These are phyloP conservation scores for Moniliella sp. DNA, from an alignment of 1,284 basidiomycete genomes.

Conservation along the genomic window DNA sequence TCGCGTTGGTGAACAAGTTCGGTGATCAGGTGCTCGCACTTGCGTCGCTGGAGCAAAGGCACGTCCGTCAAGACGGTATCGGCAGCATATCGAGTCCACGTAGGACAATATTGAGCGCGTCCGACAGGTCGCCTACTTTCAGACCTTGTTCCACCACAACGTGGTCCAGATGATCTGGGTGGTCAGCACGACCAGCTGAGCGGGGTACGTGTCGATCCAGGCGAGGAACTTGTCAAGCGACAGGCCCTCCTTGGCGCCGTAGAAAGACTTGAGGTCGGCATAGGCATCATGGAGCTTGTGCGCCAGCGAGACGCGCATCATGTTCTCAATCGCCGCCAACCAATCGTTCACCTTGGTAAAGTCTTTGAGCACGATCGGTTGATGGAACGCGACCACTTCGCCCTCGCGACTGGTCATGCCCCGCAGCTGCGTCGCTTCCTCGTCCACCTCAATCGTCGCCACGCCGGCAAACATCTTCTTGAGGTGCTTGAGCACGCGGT, in stretches of 20 bases:
- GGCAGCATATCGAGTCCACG: slow-evolving; percentile 78
- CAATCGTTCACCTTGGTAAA: slow-evolving; percentile 96
- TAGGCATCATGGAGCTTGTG: slow-evolving; percentile 57
- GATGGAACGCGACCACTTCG: slow-evolving; percentile 65
- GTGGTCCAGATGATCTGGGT: slow-evolving; percentile 82
- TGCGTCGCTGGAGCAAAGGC: slow-evolving; percentile 64
- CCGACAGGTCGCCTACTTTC: slow-evolving; percentile 44
- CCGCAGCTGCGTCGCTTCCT: slow-evolving; percentile 22
- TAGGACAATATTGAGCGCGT: slow-evolving; percentile 52
- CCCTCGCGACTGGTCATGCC: slow-evolving; percentile 47
- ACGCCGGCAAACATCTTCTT: slow-evolving; percentile 99
- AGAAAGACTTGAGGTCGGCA: slow-evolving; percentile 58
- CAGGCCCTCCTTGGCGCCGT: slow-evolving; percentile 41
- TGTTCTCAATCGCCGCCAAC: slow-evolving; percentile 71
- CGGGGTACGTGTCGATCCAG: slow-evolving; percentile 83
- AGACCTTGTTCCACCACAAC: slow-evolving; percentile 57
- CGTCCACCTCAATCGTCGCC: slow-evolving; percentile 62
- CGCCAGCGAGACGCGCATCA: slow-evolving; percentile 82
- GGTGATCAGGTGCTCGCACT: slow-evolving; percentile 95
- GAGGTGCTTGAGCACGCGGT: slow-evolving; percentile 89
- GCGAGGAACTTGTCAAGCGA: slow-evolving; percentile 49
- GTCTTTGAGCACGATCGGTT: slow-evolving; percentile 67
- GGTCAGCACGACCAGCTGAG: slow-evolving; percentile 81
- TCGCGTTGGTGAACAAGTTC: slow-evolving; percentile 95
- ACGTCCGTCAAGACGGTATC: slow-evolving; percentile 84